A percentile compares a stretch with the other conserved stretches of the same genome.
phyloP scores from a whole-genome alignment of 768 basidiomycete species.

The Termitomyces sp. region DNA sequence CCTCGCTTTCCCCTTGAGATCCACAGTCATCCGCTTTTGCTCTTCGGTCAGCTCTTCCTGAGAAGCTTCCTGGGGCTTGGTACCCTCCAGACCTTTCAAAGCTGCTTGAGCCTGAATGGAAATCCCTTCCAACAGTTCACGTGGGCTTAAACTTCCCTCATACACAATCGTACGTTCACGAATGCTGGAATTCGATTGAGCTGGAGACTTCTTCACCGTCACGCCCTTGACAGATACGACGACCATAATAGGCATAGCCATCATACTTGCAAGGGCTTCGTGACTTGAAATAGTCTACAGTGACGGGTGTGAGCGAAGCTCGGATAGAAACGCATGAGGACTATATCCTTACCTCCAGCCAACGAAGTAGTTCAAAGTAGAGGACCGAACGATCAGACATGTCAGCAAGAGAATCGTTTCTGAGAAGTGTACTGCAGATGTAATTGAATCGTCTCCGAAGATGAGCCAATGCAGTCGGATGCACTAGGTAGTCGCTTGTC shows the following conservation, averaged over 20 bases:
- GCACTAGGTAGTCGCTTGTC: slow-evolving; percentile 88
- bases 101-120: slow-evolving; percentile 93
- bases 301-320: slow-evolving; percentile 3
- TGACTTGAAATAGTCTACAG: slow-evolving; percentile 85
- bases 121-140: slow-evolving; percentile 87
- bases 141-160: slow-evolving; percentile 86
- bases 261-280: slow-evolving; percentile 90
- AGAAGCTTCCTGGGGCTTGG: slow-evolving; percentile 40
- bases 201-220: slow-evolving; percentile 46
- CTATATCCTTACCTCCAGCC: slow-evolving; percentile 71
- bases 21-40: slow-evolving; percentile 78
- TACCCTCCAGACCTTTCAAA: slow-evolving; percentile 76
- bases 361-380: slow-evolving; percentile 87
- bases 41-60: slow-evolving; percentile 81
- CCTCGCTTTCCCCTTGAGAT: slow-evolving; percentile 62
- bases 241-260: slow-evolving; percentile 97
- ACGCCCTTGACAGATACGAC: slow-evolving; percentile 61
- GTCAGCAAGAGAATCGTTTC: slow-evolving; percentile 90
- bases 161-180: slow-evolving; percentile 84
- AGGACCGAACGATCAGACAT: slow-evolving; percentile 86
- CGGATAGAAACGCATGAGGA: not conserved
- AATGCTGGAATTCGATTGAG: slow-evolving; percentile 42
- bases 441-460: slow-evolving; percentile 88
- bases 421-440: slow-evolving; percentile 77
- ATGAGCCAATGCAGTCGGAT: slow-evolving; percentile 88